A percentile compares a stretch with the other conserved stretches of the same genome.
These are phyloP conservation scores for Chiua sp. DNA, from an alignment of 1,284 basidiomycete species.

Conservation along the genomic window DNA sequence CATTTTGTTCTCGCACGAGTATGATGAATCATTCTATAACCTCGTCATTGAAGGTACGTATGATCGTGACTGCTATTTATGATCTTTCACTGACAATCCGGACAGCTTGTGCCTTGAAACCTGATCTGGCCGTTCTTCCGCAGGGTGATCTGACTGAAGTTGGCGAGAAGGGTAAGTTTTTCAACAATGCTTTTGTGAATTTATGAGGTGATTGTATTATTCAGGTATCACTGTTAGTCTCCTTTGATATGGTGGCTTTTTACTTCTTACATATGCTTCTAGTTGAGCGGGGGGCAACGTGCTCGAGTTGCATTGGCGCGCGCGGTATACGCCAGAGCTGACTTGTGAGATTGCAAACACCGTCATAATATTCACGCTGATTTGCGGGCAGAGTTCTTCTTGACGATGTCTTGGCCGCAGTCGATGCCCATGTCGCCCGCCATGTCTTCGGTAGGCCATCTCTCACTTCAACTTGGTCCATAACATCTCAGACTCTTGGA, in stretches of 20 bases:
- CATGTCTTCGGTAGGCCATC: conserved; percentile 58
- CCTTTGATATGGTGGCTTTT: background rate
- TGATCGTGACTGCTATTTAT: background rate
- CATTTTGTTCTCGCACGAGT: conserved; percentile 90
- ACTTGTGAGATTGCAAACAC: conserved; percentile 40
- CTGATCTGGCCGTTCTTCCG: conserved; percentile 79
- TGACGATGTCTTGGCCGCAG: conserved; percentile 53
- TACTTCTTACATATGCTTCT: conserved; percentile 9
- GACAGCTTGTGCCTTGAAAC: conserved; percentile 85
- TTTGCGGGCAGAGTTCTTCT: conserved; percentile 6
- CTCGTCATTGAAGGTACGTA: conserved; percentile 73
- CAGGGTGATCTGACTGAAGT: conserved; percentile 80
- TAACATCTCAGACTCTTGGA: background rate
- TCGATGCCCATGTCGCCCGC: conserved; percentile 78
- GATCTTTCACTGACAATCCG: background rate
- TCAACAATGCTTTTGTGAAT: conserved; percentile 37
- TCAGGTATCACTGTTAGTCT: conserved; percentile 36
- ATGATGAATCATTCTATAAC: conserved; percentile 80
- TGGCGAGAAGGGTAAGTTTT: conserved; percentile 53
- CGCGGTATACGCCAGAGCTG: conserved; percentile 58
- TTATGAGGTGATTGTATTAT: conserved; percentile 28
- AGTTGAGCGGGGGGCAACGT: conserved; percentile 63
- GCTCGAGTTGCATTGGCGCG: conserved; percentile 63
- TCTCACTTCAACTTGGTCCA: background rate
- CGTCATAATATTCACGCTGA: background rate